Base-by-base conservation (phyloP, 2,329 filamentous ascomycete genomes). In the Fusarium succisae region DNA sequence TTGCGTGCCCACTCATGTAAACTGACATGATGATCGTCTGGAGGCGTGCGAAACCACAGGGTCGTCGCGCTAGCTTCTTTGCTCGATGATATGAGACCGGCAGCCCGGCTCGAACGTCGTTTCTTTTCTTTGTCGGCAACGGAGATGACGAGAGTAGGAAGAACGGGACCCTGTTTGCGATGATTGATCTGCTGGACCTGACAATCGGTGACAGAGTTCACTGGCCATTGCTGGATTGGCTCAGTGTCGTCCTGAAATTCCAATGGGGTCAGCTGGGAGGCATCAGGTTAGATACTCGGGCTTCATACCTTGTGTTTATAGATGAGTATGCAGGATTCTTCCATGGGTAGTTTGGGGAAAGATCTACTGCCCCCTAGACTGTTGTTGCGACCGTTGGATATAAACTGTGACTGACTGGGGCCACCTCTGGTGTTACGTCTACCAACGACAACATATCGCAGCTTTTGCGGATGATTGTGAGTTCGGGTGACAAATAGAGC, bases 91-190 rank as follows among this genome's bases (percentile, higher is more conserved):
- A 86, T 87, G 28, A 92, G 82, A 7, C 88, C 88, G 8, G 88
- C 87, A 8, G 91, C 89, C 69, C 90, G 86, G 74, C 90, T 92
- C 53, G 91, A 92, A 68, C 91, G 86, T 56, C 91, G 87, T 76
- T 91, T 92, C 63, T 89, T 87, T 71, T 90, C 83, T 79, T 90
- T 91, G 72, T 92, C 90, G 43, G 86, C 84, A 54, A 92, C 82
- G 72, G 84, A 88, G 43, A 92, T 78, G 51, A 91, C 83, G 18
- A 92, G 84, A 11, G 91, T 92, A 4, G 89, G 89, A 13, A 90
- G 81, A 9, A 87, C 84, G 17, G 88, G 87, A 2, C 87, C 88
- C 76, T 91, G 89, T 76, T 92, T 92, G 57, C 90, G 88, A 76
- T 91, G 88, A 47, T 89, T 84, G 22, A 91, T 73, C 79, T 87